These are phyloP conservation scores for Metarhizium sp. DNA, from an alignment of 2,329 filamentous ascomycete species.

Conservation along the genomic window DNA sequence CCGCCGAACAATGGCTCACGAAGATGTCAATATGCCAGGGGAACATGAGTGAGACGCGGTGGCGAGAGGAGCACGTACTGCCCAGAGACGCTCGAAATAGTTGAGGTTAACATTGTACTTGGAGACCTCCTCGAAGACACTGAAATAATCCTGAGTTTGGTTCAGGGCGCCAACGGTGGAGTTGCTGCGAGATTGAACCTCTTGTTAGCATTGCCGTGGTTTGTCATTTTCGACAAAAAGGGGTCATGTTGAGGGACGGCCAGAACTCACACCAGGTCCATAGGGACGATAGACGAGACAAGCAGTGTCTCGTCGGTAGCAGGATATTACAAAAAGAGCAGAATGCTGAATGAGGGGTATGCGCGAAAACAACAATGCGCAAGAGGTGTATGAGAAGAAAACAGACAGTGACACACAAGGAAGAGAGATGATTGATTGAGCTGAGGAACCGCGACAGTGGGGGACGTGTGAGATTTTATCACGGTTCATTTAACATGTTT, in stretches of 20 bases:
- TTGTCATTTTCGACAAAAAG: conserved; percentile 10
- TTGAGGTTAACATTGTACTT: conserved; percentile 81
- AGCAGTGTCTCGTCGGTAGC: conserved; percentile 1
- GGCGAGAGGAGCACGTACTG: conserved; percentile 36
- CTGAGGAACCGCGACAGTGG: background rate
- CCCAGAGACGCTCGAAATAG: conserved; percentile 81
- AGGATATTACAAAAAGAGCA: background rate
- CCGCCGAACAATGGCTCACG: background rate
- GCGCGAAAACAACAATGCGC: background rate
- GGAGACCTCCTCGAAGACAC: conserved; percentile 53
- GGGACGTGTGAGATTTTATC: conserved; percentile 8
- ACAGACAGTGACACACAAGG: background rate
- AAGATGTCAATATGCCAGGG: too few relatives aligned
- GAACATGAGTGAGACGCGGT: background rate
- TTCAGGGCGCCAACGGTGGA: conserved; percentile 39
- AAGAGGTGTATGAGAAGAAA: background rate
- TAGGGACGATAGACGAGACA: conserved; percentile 14
- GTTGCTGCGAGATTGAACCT: conserved; percentile 31
- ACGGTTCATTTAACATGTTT: conserved; percentile 2
- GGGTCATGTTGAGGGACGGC: background rate
- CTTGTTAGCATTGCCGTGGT: conserved; percentile 7
- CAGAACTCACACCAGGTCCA: conserved; percentile 24
- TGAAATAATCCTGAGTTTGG: conserved; percentile 42
- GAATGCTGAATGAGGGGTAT: background rate
- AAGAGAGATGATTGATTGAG: background rate